Conservation (phyloP, 2,329 filamentous ascomycete species). For the Meredithiella fracta region DNA sequence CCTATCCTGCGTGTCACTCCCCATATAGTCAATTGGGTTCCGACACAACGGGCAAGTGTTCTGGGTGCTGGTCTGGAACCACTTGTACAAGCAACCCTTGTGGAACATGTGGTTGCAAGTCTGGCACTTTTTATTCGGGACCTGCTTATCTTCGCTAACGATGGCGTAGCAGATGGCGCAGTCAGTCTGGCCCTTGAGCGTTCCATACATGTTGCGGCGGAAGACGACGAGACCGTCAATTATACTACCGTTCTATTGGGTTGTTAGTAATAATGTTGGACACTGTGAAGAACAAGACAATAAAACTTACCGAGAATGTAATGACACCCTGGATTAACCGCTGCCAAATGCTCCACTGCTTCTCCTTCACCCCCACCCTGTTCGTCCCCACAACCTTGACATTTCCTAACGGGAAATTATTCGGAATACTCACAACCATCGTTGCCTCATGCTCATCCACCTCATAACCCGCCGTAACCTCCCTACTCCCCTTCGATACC, state of each 20-base stretch:
- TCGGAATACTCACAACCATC: slow-evolving; percentile 66
- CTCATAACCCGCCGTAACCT: slow-evolving; percentile 70
- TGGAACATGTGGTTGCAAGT: slow-evolving; percentile 96
- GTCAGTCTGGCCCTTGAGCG: slow-evolving; percentile 82
- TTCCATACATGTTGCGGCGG: slow-evolving; percentile 70
- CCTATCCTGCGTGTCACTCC: slow-evolving; percentile 22
- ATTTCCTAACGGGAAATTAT: slow-evolving; percentile 65
- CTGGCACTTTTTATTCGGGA: slow-evolving; percentile 78
- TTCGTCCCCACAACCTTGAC: slow-evolving; percentile 63
- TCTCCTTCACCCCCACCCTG: slow-evolving; percentile 74
- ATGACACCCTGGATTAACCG: slow-evolving; percentile 81
- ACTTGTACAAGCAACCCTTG: slow-evolving; percentile 76
- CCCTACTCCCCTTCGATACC: slow-evolving; percentile 51
- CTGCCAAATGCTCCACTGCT: slow-evolving; percentile 86
- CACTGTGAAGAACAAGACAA: background rate
- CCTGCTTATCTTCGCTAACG: slow-evolving; percentile 70
- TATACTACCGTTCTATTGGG: slow-evolving; percentile 54
- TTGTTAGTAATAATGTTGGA: slow-evolving; percentile 4
- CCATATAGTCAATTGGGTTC: slow-evolving; percentile 58
- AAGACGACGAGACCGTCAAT: slow-evolving; percentile 77
- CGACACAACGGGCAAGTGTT: slow-evolving; percentile 86
- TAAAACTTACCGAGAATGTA: slow-evolving; percentile 52
- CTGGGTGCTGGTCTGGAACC: slow-evolving; percentile 88
- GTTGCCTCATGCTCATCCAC: slow-evolving; percentile 75
- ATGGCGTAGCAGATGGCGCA: slow-evolving; percentile 97